Evolutionary conservation across 1,284 basidiomycete species (phyloP).

Genomic region (Microstroma glucosiphilum): DNA sequence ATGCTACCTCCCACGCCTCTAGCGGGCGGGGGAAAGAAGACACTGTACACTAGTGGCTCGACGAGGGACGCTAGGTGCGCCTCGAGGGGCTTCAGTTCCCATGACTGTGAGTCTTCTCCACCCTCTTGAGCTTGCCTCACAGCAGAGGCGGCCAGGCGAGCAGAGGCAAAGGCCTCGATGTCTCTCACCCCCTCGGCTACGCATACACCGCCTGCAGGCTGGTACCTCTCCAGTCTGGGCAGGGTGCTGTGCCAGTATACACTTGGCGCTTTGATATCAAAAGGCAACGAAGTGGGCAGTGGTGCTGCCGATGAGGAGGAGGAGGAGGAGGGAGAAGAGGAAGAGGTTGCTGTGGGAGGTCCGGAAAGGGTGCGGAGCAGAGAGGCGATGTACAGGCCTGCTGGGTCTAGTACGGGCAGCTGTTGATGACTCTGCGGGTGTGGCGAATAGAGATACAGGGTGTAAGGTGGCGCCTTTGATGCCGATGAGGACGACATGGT

Average conservation of each 20-base stretch:
- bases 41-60: background rate
- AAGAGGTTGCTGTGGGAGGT: background rate
- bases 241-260: background rate
- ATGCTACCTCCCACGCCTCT: background rate
- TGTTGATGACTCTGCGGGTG: background rate
- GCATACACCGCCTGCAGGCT: background rate
- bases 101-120: background rate
- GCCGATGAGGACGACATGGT: background rate
- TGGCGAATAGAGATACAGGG: background rate
- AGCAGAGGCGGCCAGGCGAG: too few species aligned
- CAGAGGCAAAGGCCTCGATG: background rate
- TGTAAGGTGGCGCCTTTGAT: background rate
- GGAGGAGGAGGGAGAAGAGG: too few species aligned
- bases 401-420: conserved; percentile 33
- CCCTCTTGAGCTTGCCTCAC: background rate
- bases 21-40: background rate
- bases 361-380: conserved; percentile 16
- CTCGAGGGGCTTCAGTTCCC: background rate
- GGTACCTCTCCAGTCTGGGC: background rate
- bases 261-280: too few species aligned
- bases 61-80: background rate
- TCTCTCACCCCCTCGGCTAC: background rate
- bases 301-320: too few species aligned
- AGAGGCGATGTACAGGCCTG: conserved; percentile 31
- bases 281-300: too few species aligned